phyloP scores from a whole-genome alignment of 192 early-diverging fungal genomes.

The Coemansia aciculifera region DNA sequence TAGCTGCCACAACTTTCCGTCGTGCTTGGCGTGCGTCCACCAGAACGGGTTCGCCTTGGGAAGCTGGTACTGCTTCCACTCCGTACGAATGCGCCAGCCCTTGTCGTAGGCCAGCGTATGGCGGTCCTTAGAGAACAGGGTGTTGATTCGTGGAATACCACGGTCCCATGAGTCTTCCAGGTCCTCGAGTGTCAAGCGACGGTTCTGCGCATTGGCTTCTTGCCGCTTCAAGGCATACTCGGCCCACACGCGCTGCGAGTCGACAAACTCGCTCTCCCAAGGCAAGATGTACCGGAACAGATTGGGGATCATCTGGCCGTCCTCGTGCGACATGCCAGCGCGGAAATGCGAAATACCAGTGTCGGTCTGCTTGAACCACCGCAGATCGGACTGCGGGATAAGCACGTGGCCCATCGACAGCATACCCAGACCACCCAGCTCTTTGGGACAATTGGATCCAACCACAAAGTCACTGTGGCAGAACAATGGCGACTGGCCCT shows the following conservation, averaged over 20 bases:
- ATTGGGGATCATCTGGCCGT: constrained; percentile 96
- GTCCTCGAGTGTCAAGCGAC: constrained; percentile 97
- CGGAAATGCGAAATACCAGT: constrained; percentile 97
- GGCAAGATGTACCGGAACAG: constrained; percentile 97
- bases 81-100: constrained; percentile 96
- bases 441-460: constrained; percentile 77
- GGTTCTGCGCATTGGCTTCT: constrained; percentile 95
- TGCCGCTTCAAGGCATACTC: constrained; percentile 97
- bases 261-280: constrained; percentile 99
- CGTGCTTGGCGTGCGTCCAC: constrained; percentile 85
- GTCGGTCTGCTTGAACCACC: constrained; percentile 97
- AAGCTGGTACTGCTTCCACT: constrained; percentile 97
- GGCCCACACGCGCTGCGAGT: constrained; percentile 98
- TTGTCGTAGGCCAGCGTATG: constrained; percentile 99
- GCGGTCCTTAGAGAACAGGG: constrained; percentile 97
- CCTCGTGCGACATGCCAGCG: constrained; percentile 96
- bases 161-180: constrained; percentile 98
- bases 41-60: constrained; percentile 94
- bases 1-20: constrained; percentile 91
- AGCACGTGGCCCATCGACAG: constrained; percentile 98
- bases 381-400: constrained; percentile 94
- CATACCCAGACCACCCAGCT: constrained; percentile 97
- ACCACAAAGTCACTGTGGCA: constrained; percentile 55
- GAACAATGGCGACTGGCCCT: constrained; percentile 50
- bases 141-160: constrained; percentile 98